A percentile compares a stretch with the other conserved stretches of the same genome.
These are phyloP conservation scores for Boletellus ananas DNA, from an alignment of 768 basidiomycete species.

Conservation along the genomic window DNA sequence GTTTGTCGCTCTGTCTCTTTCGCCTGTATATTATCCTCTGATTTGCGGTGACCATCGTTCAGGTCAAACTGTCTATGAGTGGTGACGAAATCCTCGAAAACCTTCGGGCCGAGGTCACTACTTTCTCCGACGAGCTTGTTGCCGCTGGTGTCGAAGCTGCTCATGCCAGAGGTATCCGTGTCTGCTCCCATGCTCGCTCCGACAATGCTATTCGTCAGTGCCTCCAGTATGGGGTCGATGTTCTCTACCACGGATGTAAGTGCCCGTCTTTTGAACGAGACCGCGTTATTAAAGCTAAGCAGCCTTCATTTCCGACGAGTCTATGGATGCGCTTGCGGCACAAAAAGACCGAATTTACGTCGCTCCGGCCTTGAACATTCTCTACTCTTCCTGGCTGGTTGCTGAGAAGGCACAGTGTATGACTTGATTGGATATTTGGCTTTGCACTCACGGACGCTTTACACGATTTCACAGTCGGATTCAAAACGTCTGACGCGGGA, in stretches of 20 bases:
- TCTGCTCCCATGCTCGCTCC: conserved; percentile 36
- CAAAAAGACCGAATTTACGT: conserved; percentile 35
- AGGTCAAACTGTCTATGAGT: conserved; percentile 36
- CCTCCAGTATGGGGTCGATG: conserved; percentile 35
- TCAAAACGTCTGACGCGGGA: conserved; percentile 11
- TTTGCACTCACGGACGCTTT: background rate
- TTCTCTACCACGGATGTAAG: conserved; percentile 29
- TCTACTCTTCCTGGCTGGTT: conserved; percentile 24
- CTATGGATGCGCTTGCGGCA: conserved; percentile 34
- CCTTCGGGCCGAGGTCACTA: conserved; percentile 34
- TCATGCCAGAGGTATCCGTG: conserved; percentile 34
- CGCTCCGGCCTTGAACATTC: conserved; percentile 32
- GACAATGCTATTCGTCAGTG: conserved; percentile 33
- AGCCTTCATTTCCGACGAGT: conserved; percentile 35
- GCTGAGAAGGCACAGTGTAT: conserved; percentile 27
- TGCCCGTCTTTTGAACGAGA: background rate
- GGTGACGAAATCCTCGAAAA: conserved; percentile 35
- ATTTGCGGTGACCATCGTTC: background rate
- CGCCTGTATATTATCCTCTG: background rate
- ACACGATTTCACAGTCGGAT: conserved; percentile 12
- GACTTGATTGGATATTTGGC: background rate
- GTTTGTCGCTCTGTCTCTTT: conserved; percentile 8
- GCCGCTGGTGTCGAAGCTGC: conserved; percentile 35
- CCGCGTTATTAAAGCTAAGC: conserved; percentile 7
- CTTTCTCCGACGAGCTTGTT: conserved; percentile 33